Conservation (phyloP, 2,329 filamentous ascomycete genomes). For the Botryosphaeria dothidea region DNA sequence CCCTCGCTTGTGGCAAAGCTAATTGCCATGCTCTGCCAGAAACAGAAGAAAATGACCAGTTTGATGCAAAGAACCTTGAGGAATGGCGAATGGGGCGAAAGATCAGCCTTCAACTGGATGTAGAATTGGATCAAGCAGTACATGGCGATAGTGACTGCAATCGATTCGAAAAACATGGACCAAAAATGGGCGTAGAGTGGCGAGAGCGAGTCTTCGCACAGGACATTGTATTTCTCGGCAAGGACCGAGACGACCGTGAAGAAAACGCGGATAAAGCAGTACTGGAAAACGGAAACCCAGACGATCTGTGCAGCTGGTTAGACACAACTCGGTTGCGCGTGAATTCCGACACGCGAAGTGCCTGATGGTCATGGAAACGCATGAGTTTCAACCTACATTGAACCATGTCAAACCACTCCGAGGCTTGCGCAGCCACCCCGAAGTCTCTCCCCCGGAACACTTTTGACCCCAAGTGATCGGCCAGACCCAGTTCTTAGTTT, state of each 20-base stretch:
- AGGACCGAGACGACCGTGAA: slow-evolving; percentile 79
- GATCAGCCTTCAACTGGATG: slow-evolving; percentile 68
- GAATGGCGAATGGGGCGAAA: slow-evolving; percentile 70
- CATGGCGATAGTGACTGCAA: slow-evolving; percentile 80
- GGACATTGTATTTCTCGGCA: slow-evolving; percentile 67
- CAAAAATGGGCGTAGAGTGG: slow-evolving; percentile 83
- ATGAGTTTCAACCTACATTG: slow-evolving; percentile 55
- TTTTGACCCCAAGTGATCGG: slow-evolving; percentile 70
- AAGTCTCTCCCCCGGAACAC: slow-evolving; percentile 67
- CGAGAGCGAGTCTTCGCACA: slow-evolving; percentile 77
- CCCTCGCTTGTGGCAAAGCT: slow-evolving; percentile 62
- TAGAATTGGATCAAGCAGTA: slow-evolving; percentile 89
- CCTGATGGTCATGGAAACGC: neutral
- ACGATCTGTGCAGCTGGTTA: slow-evolving; percentile 54
- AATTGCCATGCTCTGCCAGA: slow-evolving; percentile 72
- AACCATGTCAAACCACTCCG: slow-evolving; percentile 85
- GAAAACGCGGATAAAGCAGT: slow-evolving; percentile 76
- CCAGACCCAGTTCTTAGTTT: slow-evolving; percentile 72
- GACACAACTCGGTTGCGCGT: neutral
- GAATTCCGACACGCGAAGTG: neutral
- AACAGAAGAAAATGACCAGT: slow-evolving; percentile 86
- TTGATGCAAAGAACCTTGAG: slow-evolving; percentile 86
- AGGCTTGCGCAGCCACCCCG: slow-evolving; percentile 71
- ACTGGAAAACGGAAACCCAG: slow-evolving; percentile 82
- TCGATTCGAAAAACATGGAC: slow-evolving; percentile 71